Evolutionary conservation across 129 eudicot species (phyloP), one percentile per base, ranked within the genome.

Genomic region (Chrysanthemum makinoi): DNA sequence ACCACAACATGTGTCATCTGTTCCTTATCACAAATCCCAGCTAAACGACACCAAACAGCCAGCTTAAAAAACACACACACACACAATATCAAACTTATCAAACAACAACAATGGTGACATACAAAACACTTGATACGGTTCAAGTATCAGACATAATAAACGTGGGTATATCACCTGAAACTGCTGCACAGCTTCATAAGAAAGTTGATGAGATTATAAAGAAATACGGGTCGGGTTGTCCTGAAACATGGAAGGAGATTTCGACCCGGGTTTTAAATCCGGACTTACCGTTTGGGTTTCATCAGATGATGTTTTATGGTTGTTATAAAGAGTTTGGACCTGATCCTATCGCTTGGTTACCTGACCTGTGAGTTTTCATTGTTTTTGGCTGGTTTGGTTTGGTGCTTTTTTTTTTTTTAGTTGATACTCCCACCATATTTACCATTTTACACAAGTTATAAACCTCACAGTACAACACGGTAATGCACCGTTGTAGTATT

Each of bases 311-410:
- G 95, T 92, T 79, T 74, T 89, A 92, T 54, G 98, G 95, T 9
- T 92, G 98, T 74, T 92, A 89, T 79, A 58, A 72, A 19, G 73
- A 83, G 35, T 89, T 84, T 69, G 95, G 98, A 57, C 83, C 90
- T 28, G 91, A 92, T 57, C 90, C 98, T 22, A 95, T 91, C 12
- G 98, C 98, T 75, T 92, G 98, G 98, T 53, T 85, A 48, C 96
- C 98, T 51, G 83, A 83, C 81, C 80, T 81, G 98, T 92, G 80
- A 71, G 89, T 28, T 50, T 67, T 22, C 11, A 13, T 59, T 60
- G 30, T 30, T 20, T 65, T 56, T 18, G 17, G 0, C 3, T 54
- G 3, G n/a, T 49, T 46, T 20, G 16, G 22, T 19, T 69, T 35
- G 19, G 6, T 26, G 6, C 17, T 59, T 18, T 13, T 60, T 24